Percentiles rank a stretch among this genome's conserved stretches.
phyloP scores from a whole-genome alignment of 805 yeast genomes.

The Zygosaccharomyces bailii region DNA sequence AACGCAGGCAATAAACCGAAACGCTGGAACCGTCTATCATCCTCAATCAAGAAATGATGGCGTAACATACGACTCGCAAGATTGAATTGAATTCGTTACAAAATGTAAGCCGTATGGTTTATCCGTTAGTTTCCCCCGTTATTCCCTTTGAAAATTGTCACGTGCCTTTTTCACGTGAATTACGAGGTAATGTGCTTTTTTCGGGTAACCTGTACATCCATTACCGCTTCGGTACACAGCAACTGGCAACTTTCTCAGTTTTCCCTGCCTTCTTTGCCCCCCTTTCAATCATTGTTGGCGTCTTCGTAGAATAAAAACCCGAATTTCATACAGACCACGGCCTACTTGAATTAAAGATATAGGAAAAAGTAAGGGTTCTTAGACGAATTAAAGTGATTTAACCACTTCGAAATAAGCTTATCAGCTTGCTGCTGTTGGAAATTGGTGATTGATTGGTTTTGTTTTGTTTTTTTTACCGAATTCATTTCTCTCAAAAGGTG shows the following conservation, averaged over 20 bases:
- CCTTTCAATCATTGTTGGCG: slow-evolving; percentile 3
- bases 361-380: not conserved
- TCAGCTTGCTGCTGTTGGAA: slow-evolving; percentile 1
- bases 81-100: too few species aligned
- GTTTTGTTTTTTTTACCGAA: not conserved
- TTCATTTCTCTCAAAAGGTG: not conserved
- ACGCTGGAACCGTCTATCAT: too few species aligned
- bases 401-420: not conserved
- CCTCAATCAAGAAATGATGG: too few species aligned
- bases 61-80: too few species aligned
- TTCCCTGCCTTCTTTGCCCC: not conserved
- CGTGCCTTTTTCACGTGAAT: not conserved
- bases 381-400: not conserved
- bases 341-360: not conserved
- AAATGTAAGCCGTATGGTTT: too few species aligned
- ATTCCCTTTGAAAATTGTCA: not conserved
- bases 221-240: not conserved
- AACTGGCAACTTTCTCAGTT: slow-evolving; percentile 5
- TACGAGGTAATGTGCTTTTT: not conserved
- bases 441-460: not conserved
- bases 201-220: not conserved
- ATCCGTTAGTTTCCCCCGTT: too few species aligned
- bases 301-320: not conserved
- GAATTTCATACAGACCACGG: not conserved
- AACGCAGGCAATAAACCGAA: too few species aligned